Conservation (phyloP, 306 rosid genomes). For the Quercus mongolica region DNA sequence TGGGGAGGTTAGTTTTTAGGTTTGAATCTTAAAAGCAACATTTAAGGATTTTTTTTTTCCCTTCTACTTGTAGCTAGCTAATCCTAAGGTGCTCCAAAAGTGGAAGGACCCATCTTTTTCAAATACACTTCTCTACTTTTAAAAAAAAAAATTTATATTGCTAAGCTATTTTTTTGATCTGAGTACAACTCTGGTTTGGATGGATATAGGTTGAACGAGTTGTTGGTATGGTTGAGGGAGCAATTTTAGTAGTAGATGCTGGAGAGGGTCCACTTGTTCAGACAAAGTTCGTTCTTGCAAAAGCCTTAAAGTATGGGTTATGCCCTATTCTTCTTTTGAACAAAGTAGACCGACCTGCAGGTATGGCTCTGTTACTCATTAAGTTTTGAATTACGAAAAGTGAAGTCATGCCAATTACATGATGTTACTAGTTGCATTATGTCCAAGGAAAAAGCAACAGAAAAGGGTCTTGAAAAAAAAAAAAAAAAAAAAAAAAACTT, state of each 20-base stretch:
- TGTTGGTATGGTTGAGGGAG: conserved; percentile 98
- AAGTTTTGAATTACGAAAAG: not conserved
- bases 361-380: conserved; percentile 29
- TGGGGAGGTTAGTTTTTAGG: not conserved
- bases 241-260: conserved; percentile 95
- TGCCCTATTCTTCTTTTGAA: conserved; percentile 91
- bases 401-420: not conserved
- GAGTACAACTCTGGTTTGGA: not conserved
- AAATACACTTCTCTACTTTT: not conserved
- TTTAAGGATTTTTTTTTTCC: not conserved
- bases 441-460: not conserved
- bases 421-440: not conserved
- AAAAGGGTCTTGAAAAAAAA: not conserved
- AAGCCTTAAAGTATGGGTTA: conserved; percentile 89
- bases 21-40: too few species aligned
- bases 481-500: not conserved
- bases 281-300: conserved; percentile 92
- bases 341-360: conserved; percentile 97
- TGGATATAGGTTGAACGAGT: conserved; percentile 81
- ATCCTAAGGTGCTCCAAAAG: not conserved
- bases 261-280: conserved; percentile 99
- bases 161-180: not conserved
- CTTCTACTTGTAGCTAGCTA: not conserved
- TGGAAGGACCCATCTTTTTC: not conserved
- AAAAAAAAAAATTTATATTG: not conserved